Evolutionary conservation across 1,284 basidiomycete species (phyloP).

Genomic region (Exobasidium rhododendri): DNA sequence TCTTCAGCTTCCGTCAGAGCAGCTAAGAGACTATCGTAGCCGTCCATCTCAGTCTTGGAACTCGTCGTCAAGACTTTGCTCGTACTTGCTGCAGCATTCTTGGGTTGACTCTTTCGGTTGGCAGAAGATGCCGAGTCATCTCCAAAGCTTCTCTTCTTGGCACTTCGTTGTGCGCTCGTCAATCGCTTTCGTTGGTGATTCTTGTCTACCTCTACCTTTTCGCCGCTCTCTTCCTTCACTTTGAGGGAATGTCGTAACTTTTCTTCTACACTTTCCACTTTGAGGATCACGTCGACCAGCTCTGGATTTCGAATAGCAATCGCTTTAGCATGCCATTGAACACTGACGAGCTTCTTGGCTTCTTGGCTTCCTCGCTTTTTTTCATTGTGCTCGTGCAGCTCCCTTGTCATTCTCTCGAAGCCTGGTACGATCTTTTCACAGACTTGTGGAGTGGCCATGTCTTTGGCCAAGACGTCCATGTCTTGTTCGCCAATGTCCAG

Average conservation of each 20-base stretch:
- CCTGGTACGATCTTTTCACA: constrained; percentile 65
- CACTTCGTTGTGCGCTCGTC: constrained; percentile 47
- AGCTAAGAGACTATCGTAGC: constrained; percentile 49
- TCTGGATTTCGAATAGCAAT: constrained; percentile 87
- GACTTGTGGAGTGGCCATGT: constrained; percentile 62
- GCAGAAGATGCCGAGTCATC: neutral
- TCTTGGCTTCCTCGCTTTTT: constrained; percentile 45
- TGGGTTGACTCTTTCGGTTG: neutral
- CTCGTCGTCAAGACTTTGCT: neutral
- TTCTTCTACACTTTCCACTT: constrained; percentile 74
- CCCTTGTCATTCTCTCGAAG: constrained; percentile 64
- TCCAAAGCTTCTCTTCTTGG: constrained; percentile 34
- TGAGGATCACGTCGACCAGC: constrained; percentile 79
- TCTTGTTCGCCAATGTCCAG: constrained; percentile 67
- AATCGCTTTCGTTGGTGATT: constrained; percentile 26
- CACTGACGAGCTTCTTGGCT: constrained; percentile 61
- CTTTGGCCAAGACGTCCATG: constrained; percentile 74
- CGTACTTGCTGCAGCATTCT: neutral
- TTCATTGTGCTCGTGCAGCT: constrained; percentile 57
- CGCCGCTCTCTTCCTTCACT: constrained; percentile 6
- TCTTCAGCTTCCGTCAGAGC: constrained; percentile 50
- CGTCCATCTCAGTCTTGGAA: constrained; percentile 41
- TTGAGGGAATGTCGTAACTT: constrained; percentile 27
- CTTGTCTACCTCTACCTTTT: constrained; percentile 4
- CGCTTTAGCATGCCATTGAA: constrained; percentile 76